These are phyloP conservation scores for Lactifluus echinatus DNA, from an alignment of 768 basidiomycete species.

Conservation along the genomic window DNA sequence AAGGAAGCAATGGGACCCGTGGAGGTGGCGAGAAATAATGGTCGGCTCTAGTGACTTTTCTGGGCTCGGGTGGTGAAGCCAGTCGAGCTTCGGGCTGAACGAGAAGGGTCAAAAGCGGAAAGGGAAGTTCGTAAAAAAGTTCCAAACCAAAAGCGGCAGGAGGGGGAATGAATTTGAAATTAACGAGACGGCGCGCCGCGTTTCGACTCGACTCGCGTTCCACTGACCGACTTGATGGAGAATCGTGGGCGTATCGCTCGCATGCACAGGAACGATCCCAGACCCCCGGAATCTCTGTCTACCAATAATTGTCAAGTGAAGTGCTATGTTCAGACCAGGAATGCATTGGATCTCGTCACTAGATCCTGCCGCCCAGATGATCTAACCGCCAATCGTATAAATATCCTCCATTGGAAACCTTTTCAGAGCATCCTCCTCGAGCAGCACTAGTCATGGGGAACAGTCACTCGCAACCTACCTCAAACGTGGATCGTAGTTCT, in stretches of 20 bases:
- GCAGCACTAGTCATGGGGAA: slow-evolving; percentile 1
- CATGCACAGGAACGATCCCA: not conserved
- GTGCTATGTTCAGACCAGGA: slow-evolving; percentile 4
- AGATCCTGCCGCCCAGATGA: not conserved
- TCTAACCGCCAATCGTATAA: slow-evolving; percentile 8
- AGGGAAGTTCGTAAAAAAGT: not conserved
- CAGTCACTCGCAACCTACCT: slow-evolving; percentile 1
- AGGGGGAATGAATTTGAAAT: slow-evolving; percentile 7
- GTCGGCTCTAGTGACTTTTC: not conserved
- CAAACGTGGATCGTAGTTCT: not conserved
- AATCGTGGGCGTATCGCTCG: not conserved
- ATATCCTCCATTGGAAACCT: not conserved
- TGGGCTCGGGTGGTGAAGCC: not conserved
- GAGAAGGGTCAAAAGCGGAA: slow-evolving; percentile 1
- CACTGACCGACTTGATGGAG: not conserved
- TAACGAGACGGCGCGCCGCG: not conserved
- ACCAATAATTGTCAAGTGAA: not conserved
- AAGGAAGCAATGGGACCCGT: not conserved
- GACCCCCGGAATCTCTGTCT: not conserved
- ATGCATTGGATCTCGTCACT: slow-evolving; percentile 5
- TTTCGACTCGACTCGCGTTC: not conserved
- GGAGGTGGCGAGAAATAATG: not conserved
- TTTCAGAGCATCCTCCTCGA: not conserved
- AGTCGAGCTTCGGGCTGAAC: not conserved
- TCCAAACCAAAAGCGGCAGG: not conserved